A percentile compares a stretch with the other conserved stretches of the same genome.
Conservation (phyloP, 1,284 basidiomycete genomes). For the Schizophyllum commune region DNA sequence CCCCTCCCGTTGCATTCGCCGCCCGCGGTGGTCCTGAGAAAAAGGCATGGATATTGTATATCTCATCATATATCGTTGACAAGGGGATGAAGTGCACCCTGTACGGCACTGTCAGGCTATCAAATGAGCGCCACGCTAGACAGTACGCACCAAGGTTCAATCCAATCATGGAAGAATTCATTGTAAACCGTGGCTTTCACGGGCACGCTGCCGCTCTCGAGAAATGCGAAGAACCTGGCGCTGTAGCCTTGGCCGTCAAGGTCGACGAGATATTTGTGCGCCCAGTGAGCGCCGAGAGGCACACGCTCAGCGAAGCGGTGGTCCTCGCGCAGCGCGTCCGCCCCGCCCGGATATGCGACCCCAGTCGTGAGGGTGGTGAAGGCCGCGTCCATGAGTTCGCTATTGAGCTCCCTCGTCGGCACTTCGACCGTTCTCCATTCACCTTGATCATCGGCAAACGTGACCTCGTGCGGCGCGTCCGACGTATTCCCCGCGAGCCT, state of each 20-base stretch:
- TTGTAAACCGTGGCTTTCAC: constrained; percentile 86
- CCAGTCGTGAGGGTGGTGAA: constrained; percentile 51
- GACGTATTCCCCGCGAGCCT: not conserved
- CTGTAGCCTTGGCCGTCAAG: constrained; percentile 93
- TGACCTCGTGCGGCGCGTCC: constrained; percentile 4
- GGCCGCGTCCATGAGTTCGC: constrained; percentile 81
- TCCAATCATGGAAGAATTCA: constrained; percentile 84
- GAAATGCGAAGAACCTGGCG: constrained; percentile 78
- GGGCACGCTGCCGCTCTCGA: constrained; percentile 84
- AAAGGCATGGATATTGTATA: constrained; percentile 88
- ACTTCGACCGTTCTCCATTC: not conserved
- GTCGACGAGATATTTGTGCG: constrained; percentile 88
- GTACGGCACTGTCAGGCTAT: not conserved
- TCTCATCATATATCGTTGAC: constrained; percentile 77
- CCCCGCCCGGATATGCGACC: constrained; percentile 22
- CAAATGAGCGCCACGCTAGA: constrained; percentile 1
- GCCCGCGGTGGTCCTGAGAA: constrained; percentile 76
- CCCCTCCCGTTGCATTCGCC: constrained; percentile 23
- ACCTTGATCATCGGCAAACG: not conserved
- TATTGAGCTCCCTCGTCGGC: constrained; percentile 44
- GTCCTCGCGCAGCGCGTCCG: constrained; percentile 54
- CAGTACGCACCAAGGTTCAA: constrained; percentile 66
- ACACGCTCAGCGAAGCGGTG: constrained; percentile 76
- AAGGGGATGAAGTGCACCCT: constrained; percentile 94
- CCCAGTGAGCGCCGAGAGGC: constrained; percentile 81